Conservation (phyloP, 2,329 filamentous ascomycete genomes). For the Allantophomopsis cytisporea region DNA sequence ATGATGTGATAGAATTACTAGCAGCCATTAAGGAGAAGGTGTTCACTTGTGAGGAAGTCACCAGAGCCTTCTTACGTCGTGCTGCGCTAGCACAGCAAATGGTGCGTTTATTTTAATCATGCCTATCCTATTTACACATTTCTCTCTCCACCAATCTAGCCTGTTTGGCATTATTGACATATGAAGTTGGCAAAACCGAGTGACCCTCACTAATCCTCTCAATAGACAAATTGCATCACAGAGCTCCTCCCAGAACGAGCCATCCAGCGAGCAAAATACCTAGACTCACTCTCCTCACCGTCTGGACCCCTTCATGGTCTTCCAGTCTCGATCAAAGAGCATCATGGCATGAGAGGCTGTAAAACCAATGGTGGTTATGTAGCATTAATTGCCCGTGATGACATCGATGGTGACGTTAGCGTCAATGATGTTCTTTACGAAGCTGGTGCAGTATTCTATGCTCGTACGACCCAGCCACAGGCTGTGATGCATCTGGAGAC, state of each 20-base stretch:
- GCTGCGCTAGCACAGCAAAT: slow-evolving; percentile 38
- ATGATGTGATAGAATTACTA: slow-evolving; percentile 28
- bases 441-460: slow-evolving; percentile 41
- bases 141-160: too few relatives aligned
- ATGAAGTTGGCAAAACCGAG: too few relatives aligned
- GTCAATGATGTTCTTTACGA: slow-evolving; percentile 16
- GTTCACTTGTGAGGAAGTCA: slow-evolving; percentile 29
- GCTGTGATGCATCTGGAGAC: slow-evolving; percentile 36
- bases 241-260: slow-evolving; percentile 23
- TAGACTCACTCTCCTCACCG: slow-evolving; percentile 11
- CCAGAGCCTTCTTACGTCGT: slow-evolving; percentile 37
- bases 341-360: background rate
- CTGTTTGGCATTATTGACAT: too few relatives aligned
- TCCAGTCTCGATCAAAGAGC: slow-evolving; percentile 1
- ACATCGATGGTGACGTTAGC: too few relatives aligned
- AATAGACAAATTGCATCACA: slow-evolving; percentile 29
- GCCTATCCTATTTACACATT: too few relatives aligned
- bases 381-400: too few relatives aligned
- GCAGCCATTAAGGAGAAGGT: slow-evolving; percentile 27
- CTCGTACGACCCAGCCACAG: slow-evolving; percentile 54
- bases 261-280: slow-evolving; percentile 16
- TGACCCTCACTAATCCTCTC: too few relatives aligned
- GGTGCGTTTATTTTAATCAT: slow-evolving; percentile 11
- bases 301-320: background rate
- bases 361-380: too few relatives aligned